Evolutionary conservation across 176 grass and related monocot genomes (phyloP), one percentile per base, ranked within the genome.

Genomic region (Elaeis guineensis): DNA sequence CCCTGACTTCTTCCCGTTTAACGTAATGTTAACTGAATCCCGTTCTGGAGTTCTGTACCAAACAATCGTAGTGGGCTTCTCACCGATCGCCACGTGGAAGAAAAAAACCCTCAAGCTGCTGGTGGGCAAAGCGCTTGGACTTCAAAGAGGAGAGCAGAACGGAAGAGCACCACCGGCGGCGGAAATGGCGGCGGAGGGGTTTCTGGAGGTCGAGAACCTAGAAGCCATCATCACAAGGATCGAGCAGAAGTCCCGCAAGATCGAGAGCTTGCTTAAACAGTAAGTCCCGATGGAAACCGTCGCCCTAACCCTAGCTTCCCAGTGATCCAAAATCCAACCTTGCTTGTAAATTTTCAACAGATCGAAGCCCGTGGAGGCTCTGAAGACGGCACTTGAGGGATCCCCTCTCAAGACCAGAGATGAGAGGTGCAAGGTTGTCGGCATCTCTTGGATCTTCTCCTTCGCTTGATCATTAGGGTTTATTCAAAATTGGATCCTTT

Each of bases 181-280:
- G 72, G 65, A 21, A 62, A 77, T 66, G 67, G 77, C 72, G 57
- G 32, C 52, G 69, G 80, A 78, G 29, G 74, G 55, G 25, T 86
- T 77, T 73, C 69, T 78, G 16, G 82, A 92, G 3, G 91, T 85
- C 39, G 93, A 83, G 81, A 91, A 98, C 59, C 76, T 92, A 15
- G 93, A 92, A 72, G 93, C 87, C n/a, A 88, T 98, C 60, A 92
- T 98, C 70, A 65, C 55, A 32, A 80, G 76, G 48, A 86, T 98
- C 67, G 87, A 98, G 87, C 88, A 98, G 76, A 98, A 98, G 75
- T 98, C 88, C 49, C 88, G 82, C 64, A 98, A 98, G 84, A 98
- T 98, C 74, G 93, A 98, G 76, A 85, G 71, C 49, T 84, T 85
- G 69, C 93, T 98, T 70, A 98, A 92, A 77, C 93, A 92, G 84